phyloP scores from a whole-genome alignment of 1,284 basidiomycete genomes.

The Anthracocystis walkeri region DNA sequence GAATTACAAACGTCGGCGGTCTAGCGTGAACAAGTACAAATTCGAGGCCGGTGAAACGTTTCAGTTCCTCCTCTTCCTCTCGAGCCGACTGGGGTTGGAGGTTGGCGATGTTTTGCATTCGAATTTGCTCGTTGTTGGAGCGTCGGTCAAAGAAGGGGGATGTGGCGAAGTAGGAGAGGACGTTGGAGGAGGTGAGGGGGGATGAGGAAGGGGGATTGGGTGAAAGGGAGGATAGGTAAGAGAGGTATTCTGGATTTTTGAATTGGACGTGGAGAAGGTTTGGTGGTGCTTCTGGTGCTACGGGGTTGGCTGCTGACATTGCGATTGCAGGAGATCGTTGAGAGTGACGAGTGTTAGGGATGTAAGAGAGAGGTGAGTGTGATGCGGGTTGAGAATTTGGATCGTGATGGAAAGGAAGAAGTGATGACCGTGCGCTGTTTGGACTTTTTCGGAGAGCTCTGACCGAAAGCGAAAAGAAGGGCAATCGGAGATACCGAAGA shows the following conservation, averaged over 20 bases:
- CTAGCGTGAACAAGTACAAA: slow-evolving; percentile 59
- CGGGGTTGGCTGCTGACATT: slow-evolving; percentile 12
- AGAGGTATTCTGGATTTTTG: slow-evolving; percentile 63
- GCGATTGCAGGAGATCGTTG: not conserved
- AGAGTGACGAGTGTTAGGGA: not conserved
- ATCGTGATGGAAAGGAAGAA: not conserved
- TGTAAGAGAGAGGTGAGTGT: not conserved
- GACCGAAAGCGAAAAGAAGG: not conserved
- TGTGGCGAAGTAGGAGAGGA: slow-evolving; percentile 64
- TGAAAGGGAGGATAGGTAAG: slow-evolving; percentile 52
- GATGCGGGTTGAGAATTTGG: not conserved
- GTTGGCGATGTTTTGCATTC: slow-evolving; percentile 66
- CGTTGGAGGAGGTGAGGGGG: slow-evolving; percentile 35
- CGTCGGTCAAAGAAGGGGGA: slow-evolving; percentile 65
- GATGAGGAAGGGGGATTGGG: slow-evolving; percentile 7
- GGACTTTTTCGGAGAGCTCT: not conserved
- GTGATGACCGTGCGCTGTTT: slow-evolving; percentile 11
- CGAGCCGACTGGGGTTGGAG: slow-evolving; percentile 14
- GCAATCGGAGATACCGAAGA: slow-evolving; percentile 14
- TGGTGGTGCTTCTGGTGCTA: slow-evolving; percentile 19
- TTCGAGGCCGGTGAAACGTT: slow-evolving; percentile 62
- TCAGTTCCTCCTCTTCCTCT: slow-evolving; percentile 56
- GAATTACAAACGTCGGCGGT: slow-evolving; percentile 58
- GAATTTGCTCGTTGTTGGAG: slow-evolving; percentile 66
- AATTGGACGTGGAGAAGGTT: slow-evolving; percentile 61